Conservation (phyloP, 371 early-diverging fungal genomes). For the Batkoa obscura region DNA sequence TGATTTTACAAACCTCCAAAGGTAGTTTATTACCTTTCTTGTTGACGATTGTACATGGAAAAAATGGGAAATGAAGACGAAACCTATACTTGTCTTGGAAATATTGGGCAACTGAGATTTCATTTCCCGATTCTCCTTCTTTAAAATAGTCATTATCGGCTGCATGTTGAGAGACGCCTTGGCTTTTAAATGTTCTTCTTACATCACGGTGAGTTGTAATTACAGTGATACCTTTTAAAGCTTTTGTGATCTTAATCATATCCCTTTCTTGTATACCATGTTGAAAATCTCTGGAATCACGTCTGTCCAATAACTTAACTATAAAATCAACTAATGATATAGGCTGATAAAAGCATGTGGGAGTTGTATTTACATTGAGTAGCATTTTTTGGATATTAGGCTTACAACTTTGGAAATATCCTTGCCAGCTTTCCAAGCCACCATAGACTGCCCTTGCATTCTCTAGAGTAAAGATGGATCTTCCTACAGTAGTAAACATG, state of each 20-base stretch:
- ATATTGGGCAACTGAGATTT: slow-evolving; percentile 48
- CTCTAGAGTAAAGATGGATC: slow-evolving; percentile 52
- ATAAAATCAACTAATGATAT: slow-evolving; percentile 34
- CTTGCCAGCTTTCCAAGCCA: slow-evolving; percentile 62
- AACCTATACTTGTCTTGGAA: slow-evolving; percentile 41
- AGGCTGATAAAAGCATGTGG: slow-evolving; percentile 61
- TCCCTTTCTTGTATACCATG: too few relatives aligned
- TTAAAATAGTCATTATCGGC: slow-evolving; percentile 34
- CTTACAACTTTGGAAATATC: slow-evolving; percentile 46
- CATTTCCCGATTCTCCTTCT: slow-evolving; percentile 15
- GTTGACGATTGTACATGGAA: slow-evolving; percentile 72
- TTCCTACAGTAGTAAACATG: slow-evolving; percentile 36
- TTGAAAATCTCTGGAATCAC: slow-evolving; percentile 29
- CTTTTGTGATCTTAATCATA: too few relatives aligned
- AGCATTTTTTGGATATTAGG: slow-evolving; percentile 30
- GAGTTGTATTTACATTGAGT: slow-evolving; percentile 67
- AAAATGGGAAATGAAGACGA: slow-evolving; percentile 42
- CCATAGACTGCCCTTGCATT: slow-evolving; percentile 23
- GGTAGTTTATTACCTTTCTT: slow-evolving; percentile 40
- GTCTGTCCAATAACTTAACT: slow-evolving; percentile 30
- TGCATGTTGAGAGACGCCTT: slow-evolving; percentile 40
- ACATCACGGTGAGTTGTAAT: too few relatives aligned
- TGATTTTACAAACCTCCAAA: slow-evolving; percentile 69
- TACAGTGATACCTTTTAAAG: too few relatives aligned
- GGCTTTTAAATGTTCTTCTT: slow-evolving; percentile 39